Base-by-base conservation (phyloP, 2,329 filamentous ascomycete species). In the Fusarium keratoplasticum region DNA sequence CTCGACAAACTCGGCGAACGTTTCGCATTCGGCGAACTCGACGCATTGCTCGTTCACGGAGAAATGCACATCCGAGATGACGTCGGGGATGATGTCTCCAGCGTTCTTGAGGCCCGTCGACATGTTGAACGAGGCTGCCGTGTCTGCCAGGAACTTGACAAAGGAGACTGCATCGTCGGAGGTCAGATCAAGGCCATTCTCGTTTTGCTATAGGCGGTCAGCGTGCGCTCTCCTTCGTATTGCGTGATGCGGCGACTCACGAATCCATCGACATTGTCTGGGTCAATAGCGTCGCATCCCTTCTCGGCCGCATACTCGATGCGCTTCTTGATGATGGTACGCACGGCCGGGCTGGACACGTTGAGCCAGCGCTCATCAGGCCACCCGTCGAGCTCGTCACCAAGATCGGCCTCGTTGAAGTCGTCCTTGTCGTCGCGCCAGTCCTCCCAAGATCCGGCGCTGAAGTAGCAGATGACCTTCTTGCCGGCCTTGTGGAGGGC, bases 391-490 rank as follows among this genome's bases (percentile, higher is more conserved):
- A 94, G 82, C 8, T 81, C 81, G 4, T 86, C 85, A 20, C 92
- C 92, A 44, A 90, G 79, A 72, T 94, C 92, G 0, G 81, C 79
- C 1, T 84, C 70, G 9, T 83, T 77, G 77, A 94, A 94, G 7
- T 88, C 76, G 33, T 77, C 78, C 20, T 86, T 85, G 78, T 94
- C 93, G 1, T 86, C 81, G 5, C 92, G 87, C 83, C 87, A 89
- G 61, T 89, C 79, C 81, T 95, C 93, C 75, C 88, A 93, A 9
- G 89, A 91, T 1, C 93, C 93, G 0, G 91, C 92, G 61, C 90
- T 92, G 83, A 94, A 94, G 82, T 95, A 95, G 84, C 93, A 95
- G 67, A 94, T 91, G 63, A 94, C 89, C 70, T 88, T 90, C 78
- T 89, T 89, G 13, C 87, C 88, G 9, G 83, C 80, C 61, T 88